Evolutionary conservation across 176 grass and related monocot species (phyloP).

Genomic region (Typha latifolia): DNA sequence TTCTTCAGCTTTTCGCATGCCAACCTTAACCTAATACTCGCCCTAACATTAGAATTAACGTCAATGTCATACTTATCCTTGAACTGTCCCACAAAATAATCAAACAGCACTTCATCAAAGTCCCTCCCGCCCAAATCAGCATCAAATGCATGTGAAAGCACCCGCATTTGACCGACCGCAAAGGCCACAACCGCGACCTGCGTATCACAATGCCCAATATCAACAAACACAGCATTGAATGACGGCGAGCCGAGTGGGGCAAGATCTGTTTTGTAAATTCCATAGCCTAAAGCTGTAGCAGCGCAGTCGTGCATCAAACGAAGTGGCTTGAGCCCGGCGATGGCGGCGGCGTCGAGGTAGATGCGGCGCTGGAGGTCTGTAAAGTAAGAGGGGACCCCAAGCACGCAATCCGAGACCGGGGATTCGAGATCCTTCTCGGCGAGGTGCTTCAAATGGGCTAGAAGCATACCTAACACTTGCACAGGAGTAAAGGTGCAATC

Average conservation of each 20-base stretch:
- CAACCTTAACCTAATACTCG: constrained; percentile 56
- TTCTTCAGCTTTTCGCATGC: constrained; percentile 94
- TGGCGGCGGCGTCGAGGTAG: constrained; percentile 65
- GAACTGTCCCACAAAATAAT: constrained; percentile 69
- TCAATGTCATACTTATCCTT: constrained; percentile 49
- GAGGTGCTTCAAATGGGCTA: constrained; percentile 55
- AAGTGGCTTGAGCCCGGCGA: constrained; percentile 68
- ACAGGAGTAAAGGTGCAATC: constrained; percentile 45
- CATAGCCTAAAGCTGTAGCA: constrained; percentile 80
- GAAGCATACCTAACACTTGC: constrained; percentile 79
- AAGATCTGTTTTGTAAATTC: constrained; percentile 85
- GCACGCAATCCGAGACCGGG: constrained; percentile 57
- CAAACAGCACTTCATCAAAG: constrained; percentile 74
- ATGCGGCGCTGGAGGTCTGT: constrained; percentile 64
- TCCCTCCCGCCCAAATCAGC: constrained; percentile 80
- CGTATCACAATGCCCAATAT: constrained; percentile 80
- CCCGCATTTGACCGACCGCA: constrained; percentile 39
- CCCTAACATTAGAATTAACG: constrained; percentile 47
- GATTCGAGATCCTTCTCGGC: constrained; percentile 60
- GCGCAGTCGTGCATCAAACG: constrained; percentile 84
- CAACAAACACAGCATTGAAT: constrained; percentile 48
- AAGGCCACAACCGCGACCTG: constrained; percentile 71
- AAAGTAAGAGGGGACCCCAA: constrained; percentile 93
- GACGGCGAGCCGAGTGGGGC: constrained; percentile 2
- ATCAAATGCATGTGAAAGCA: constrained; percentile 75